Conservation (phyloP, 2,329 filamentous ascomycete species). For the Penicillium concentricum region DNA sequence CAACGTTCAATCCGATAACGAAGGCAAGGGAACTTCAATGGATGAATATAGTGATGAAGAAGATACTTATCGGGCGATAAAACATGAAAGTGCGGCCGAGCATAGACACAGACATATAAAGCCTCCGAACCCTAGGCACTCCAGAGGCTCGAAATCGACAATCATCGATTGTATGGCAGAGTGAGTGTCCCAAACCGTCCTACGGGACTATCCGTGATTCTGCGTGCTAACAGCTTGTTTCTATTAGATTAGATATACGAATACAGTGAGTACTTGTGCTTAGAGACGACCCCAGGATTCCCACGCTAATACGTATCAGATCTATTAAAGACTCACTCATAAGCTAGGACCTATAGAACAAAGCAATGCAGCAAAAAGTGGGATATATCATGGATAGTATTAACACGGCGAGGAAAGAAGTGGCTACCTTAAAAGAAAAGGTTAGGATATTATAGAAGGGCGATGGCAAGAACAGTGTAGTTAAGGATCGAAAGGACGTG, state of each 20-base stretch:
- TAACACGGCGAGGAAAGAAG: neutral
- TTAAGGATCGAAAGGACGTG: neutral
- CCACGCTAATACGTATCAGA: neutral
- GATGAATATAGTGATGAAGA: neutral
- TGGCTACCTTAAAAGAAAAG: neutral
- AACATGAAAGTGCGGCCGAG: neutral
- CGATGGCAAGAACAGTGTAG: neutral
- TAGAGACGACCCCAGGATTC: neutral
- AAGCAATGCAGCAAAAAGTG: neutral
- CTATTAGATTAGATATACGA: neutral
- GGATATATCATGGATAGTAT: neutral
- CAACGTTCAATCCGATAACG: neutral
- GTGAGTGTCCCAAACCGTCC: neutral
- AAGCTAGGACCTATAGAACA: neutral
- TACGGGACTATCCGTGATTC: neutral
- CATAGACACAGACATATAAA: neutral
- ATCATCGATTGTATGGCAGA: neutral
- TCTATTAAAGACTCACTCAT: neutral
- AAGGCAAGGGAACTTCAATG: neutral
- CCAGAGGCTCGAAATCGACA: neutral
- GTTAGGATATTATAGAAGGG: neutral
- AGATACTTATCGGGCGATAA: neutral
- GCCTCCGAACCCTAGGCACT: neutral
- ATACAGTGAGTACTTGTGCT: neutral
- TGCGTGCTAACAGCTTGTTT: neutral